Conservation (phyloP, 495 filamentous ascomycete genomes). For the Penicillium parvum region DNA sequence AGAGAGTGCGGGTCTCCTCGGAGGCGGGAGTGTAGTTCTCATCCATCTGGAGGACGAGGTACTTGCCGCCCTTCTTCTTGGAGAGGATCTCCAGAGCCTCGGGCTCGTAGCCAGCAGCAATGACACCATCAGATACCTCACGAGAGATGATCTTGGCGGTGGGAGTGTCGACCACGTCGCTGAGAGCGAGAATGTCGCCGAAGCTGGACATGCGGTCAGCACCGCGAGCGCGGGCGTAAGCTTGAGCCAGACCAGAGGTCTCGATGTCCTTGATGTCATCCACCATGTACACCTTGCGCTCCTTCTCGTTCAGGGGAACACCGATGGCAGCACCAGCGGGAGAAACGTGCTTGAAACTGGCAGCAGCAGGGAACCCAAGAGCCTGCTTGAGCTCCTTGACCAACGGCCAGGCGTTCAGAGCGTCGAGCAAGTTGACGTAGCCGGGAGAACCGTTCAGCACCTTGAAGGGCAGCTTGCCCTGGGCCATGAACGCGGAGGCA, state of each 20-base stretch:
- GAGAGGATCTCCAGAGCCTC: slow-evolving; percentile 86
- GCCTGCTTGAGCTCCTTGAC: slow-evolving; percentile 94
- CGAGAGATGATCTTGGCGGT: slow-evolving; percentile 96
- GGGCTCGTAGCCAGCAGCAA: slow-evolving; percentile 79
- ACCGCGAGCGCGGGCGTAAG: slow-evolving; percentile 90
- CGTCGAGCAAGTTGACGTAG: slow-evolving; percentile 95
- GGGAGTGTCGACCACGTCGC: slow-evolving; percentile 78
- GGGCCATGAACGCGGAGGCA: slow-evolving; percentile 72
- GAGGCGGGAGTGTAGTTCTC: slow-evolving; percentile 70
- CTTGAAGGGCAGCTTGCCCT: slow-evolving; percentile 84
- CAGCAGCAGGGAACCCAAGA: slow-evolving; percentile 83
- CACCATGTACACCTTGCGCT: slow-evolving; percentile 97
- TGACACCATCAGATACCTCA: slow-evolving; percentile 95
- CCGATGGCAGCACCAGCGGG: slow-evolving; percentile 95
- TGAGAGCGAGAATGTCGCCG: slow-evolving; percentile 92
- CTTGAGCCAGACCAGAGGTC: slow-evolving; percentile 79
- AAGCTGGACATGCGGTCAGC: slow-evolving; percentile 97
- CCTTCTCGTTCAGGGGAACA: slow-evolving; percentile 73
- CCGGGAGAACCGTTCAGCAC: slow-evolving; percentile 89
- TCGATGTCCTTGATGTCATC: slow-evolving; percentile 89
- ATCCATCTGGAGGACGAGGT: slow-evolving; percentile 94
- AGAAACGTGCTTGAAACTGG: slow-evolving; percentile 98
- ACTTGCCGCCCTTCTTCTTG: slow-evolving; percentile 98
- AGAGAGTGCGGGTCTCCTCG: slow-evolving; percentile 79
- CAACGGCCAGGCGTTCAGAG: slow-evolving; percentile 91